Percentiles rank a stretch among this genome's conserved stretches.
These are phyloP conservation scores for Castanea sativa DNA, from an alignment of 306 rosid species.

Conservation along the genomic window DNA sequence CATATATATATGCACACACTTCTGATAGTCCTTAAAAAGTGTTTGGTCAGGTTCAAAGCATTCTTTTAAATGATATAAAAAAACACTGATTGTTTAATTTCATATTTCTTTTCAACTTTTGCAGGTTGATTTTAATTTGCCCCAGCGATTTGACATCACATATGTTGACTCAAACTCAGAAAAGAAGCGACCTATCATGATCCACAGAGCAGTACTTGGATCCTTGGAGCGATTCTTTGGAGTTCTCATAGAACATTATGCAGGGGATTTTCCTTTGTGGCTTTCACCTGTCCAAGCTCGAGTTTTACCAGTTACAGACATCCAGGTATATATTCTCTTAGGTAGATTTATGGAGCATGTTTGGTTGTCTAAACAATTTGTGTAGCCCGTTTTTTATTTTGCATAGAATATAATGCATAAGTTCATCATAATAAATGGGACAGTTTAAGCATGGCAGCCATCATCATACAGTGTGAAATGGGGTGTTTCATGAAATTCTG, in stretches of 20 bases:
- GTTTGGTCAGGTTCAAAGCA: background rate
- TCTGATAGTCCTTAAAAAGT: background rate
- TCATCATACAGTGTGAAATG: background rate
- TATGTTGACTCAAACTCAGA: conserved; percentile 82
- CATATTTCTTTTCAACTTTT: conserved; percentile 14
- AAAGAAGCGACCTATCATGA: conserved; percentile 85
- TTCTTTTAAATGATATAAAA: conserved; percentile 8
- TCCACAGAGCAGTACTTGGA: conserved; percentile 98
- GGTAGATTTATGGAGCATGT: background rate
- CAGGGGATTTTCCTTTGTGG: conserved; percentile 97
- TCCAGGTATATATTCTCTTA: conserved; percentile 58
- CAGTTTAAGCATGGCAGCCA: background rate
- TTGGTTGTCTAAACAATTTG: background rate
- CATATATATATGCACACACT: background rate
- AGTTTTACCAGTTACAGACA: conserved; percentile 83
- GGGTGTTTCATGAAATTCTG: background rate
- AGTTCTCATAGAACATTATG: conserved; percentile 92
- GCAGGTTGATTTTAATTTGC: conserved; percentile 96
- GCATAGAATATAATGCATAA: background rate
- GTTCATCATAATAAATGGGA: background rate
- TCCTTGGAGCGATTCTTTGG: conserved; percentile 95
- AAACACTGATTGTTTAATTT: conserved; percentile 5
- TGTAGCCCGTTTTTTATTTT: background rate
- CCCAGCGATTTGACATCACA: conserved; percentile 88
- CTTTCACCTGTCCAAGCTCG: conserved; percentile 94